Conservation (phyloP, 139 green algal genomes). For the Zygnema circumcarinatum region DNA sequence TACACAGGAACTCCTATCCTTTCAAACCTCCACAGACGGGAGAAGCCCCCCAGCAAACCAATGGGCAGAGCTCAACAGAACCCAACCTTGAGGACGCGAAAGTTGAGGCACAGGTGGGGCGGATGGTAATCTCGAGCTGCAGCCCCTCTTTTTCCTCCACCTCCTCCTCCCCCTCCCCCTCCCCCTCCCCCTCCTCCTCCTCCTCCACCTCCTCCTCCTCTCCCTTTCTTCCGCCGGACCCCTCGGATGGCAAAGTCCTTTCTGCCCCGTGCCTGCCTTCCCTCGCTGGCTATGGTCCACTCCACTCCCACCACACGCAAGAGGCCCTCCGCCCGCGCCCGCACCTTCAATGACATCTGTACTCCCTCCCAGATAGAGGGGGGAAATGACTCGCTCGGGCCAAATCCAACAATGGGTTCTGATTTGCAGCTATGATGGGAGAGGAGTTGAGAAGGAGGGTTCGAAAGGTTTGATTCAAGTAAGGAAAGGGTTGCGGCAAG, state of each 20-base stretch:
- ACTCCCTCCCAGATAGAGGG: not conserved
- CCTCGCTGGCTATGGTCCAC: slow-evolving; percentile 42
- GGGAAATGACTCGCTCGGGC: too few relatives aligned
- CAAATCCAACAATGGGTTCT: not conserved
- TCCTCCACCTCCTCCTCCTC: not conserved
- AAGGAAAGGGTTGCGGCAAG: not conserved
- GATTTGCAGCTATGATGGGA: not conserved
- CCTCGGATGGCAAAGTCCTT: slow-evolving; percentile 21
- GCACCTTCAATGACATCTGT: slow-evolving; percentile 69
- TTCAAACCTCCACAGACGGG: too few relatives aligned
- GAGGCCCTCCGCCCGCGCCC: slow-evolving; percentile 66
- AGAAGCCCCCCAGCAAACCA: too few relatives aligned
- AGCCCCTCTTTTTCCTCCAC: not conserved
- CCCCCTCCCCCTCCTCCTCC: too few relatives aligned
- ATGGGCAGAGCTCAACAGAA: too few relatives aligned
- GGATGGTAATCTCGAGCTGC: not conserved
- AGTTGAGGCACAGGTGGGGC: slow-evolving; percentile 63
- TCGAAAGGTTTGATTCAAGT: not conserved
- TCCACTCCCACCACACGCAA: slow-evolving; percentile 64
- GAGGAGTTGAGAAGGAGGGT: not conserved
- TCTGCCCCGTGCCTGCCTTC: not conserved
- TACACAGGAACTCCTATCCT: too few relatives aligned
- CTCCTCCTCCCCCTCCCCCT: not conserved
- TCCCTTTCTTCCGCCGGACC: not conserved
- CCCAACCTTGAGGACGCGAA: slow-evolving; percentile 11